Base-by-base conservation (phyloP, 331 rosid genomes). In the Cydonia oblonga region DNA sequence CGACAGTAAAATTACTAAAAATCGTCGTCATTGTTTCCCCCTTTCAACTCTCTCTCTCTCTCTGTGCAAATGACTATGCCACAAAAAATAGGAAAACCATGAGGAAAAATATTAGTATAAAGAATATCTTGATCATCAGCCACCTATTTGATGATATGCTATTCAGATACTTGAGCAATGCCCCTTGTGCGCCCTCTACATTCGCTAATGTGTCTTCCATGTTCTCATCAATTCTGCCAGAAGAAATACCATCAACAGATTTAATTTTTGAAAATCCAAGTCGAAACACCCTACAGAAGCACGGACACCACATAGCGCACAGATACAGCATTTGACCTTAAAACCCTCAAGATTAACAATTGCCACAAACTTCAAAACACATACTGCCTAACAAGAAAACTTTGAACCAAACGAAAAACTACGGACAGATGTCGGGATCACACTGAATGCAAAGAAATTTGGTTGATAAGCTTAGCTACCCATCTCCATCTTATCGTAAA, bases 41-140 rank as follows among this genome's bases (percentile, higher is more conserved):
- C 1, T 44, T 44, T 15, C 52, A 44, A 33, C 38, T 56, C 81
- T 86, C 77, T 80, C 76, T 44, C 71, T 79, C 78, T 74, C 67
- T 75, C 46, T 66, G 68, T 51, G 35, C 63, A 58, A 66, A 76
- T 57, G 79, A 76, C 83, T 87, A 95, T 38, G 99, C 99, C 89
- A 95, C 97, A 86, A 91, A 95, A 83, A 95, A 95, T 84, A 95
- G 87, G 92, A 95, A 95, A 78, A 95, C 85, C 92, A 83, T 91
- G 28, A 91, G 97, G 90, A 89, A 90, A 90, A 91, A 88, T 72
- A 91, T 87, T 68, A 91, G 66, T 78, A 90, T 92, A 85, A 90
- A 95, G 91, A 95, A 95, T 79, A 95, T 91, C 90, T 95, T 91
- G 90, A 95, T 91, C 97, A 90, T 91, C 84, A 91, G 81, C 99